These are phyloP conservation scores for Collybia sp. DNA, from an alignment of 768 basidiomycete genomes.

Conservation along the genomic window DNA sequence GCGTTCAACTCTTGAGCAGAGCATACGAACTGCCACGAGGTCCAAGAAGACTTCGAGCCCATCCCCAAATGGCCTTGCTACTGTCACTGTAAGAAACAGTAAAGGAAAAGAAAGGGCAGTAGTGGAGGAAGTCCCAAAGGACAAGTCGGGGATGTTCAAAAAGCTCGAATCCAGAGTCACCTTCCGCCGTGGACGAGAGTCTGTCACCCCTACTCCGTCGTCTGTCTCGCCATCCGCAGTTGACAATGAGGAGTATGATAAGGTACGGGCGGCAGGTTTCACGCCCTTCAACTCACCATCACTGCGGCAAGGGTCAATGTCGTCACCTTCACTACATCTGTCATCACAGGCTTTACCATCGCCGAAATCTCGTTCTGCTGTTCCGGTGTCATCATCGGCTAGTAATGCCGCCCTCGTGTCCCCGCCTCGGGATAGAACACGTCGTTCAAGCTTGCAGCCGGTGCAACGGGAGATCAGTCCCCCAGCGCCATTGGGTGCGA, in stretches of 20 bases:
- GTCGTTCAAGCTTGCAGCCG: conserved; percentile 34
- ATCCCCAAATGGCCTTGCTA: conserved; percentile 37
- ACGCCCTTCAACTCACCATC: conserved; percentile 63
- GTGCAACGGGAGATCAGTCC: conserved; percentile 33
- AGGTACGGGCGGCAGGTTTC: conserved; percentile 46
- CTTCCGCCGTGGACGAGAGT: conserved; percentile 39
- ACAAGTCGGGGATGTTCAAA: conserved; percentile 40
- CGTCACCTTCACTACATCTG: conserved; percentile 68
- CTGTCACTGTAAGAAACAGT: conserved; percentile 28
- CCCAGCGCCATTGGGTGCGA: conserved; percentile 11
- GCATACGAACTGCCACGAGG: conserved; percentile 58
- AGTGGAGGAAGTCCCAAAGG: conserved; percentile 27
- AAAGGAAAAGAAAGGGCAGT: conserved; percentile 45
- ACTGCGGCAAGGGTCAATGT: conserved; percentile 65
- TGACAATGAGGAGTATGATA: conserved; percentile 24
- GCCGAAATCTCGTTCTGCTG: conserved; percentile 43
- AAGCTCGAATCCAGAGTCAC: conserved; percentile 46
- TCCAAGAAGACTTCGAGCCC: conserved; percentile 39
- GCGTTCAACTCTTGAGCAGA: conserved; percentile 64
- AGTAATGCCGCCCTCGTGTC: conserved; percentile 40
- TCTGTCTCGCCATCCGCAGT: conserved; percentile 30
- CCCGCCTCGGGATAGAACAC: conserved; percentile 38
- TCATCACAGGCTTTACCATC: conserved; percentile 53
- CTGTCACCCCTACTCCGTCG: conserved; percentile 24
- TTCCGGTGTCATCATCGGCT: conserved; percentile 44